Percentiles rank a stretch among this genome's conserved stretches.
Evolutionary conservation across 2,329 filamentous ascomycete genomes (phyloP).

Genomic region (Mycosphaerella arachidis): DNA sequence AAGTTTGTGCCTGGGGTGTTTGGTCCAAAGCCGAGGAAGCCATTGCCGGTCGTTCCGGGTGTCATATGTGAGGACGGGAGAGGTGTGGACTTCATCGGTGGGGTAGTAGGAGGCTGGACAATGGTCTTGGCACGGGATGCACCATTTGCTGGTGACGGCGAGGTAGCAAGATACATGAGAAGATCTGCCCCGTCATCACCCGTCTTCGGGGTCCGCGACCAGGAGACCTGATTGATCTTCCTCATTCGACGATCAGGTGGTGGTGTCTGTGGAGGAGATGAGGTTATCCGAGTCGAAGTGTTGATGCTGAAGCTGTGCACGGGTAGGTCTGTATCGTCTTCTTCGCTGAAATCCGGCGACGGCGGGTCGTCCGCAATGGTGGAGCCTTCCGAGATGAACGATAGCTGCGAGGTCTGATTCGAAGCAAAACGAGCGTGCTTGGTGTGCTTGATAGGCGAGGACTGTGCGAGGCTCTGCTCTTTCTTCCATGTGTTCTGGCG

Average conservation of each 20-base stretch:
- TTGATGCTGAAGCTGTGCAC: slow-evolving; percentile 64
- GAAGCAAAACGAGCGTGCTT: slow-evolving; percentile 72
- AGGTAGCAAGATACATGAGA: slow-evolving; percentile 83
- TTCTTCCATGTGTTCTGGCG: slow-evolving; percentile 67
- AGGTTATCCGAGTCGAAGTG: slow-evolving; percentile 47
- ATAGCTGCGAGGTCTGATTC: slow-evolving; percentile 64
- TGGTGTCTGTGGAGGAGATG: slow-evolving; percentile 84
- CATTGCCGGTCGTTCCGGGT: slow-evolving; percentile 57
- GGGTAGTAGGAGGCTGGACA: slow-evolving; percentile 50
- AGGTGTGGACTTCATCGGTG: slow-evolving; percentile 52
- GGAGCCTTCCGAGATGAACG: slow-evolving; percentile 70
- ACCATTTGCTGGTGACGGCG: slow-evolving; percentile 70
- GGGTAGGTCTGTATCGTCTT: slow-evolving; percentile 79
- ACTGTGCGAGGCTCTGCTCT: slow-evolving; percentile 71
- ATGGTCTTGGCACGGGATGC: slow-evolving; percentile 36
- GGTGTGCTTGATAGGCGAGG: slow-evolving; percentile 76
- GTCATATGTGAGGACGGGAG: slow-evolving; percentile 86
- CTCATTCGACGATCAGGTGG: slow-evolving; percentile 46
- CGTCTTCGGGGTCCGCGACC: slow-evolving; percentile 51
- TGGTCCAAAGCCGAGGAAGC: slow-evolving; percentile 57
- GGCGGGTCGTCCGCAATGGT: slow-evolving; percentile 60
- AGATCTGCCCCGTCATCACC: slow-evolving; percentile 81
- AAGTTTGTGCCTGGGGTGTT: slow-evolving; percentile 80
- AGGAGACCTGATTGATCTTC: slow-evolving; percentile 38
- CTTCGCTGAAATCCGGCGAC: slow-evolving; percentile 62